Conservation (phyloP, 202 grass and related monocot genomes). For the Setaria viridis region DNA sequence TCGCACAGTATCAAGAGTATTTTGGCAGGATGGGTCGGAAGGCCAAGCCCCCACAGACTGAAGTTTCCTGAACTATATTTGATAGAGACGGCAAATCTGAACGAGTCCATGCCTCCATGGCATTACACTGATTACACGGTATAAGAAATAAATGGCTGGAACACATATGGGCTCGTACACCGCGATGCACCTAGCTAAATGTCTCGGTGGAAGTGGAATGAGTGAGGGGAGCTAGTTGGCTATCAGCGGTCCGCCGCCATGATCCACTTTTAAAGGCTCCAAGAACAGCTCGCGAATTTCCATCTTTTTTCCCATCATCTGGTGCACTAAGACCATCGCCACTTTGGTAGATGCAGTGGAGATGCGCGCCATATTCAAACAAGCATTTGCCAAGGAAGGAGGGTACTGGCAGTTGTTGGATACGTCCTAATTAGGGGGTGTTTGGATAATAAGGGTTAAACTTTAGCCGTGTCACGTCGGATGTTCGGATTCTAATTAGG, state of each 20-base stretch:
- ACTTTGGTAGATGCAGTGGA: conserved; percentile 39
- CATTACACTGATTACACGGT: neutral
- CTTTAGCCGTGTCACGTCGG: no score
- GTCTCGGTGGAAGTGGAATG: neutral
- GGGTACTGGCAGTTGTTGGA: neutral
- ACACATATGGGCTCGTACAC: neutral
- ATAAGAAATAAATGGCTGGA: neutral
- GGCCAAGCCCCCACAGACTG: no score
- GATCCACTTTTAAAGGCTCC: conserved; percentile 1
- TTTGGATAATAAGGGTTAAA: no score
- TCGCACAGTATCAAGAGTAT: no score
- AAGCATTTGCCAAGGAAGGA: conserved; percentile 7
- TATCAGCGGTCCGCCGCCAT: neutral
- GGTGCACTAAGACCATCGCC: conserved; percentile 53
- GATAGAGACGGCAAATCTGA: neutral
- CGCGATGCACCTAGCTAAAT: neutral
- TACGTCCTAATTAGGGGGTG: conserved; percentile 9
- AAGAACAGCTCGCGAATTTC: conserved; percentile 43
- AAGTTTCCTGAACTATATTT: no score
- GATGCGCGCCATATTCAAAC: conserved; percentile 48
- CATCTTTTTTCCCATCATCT: conserved; percentile 5
- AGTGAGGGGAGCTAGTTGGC: neutral
- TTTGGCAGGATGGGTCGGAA: no score
- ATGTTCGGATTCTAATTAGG: no score
- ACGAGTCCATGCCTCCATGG: neutral